A percentile compares a stretch with the other conserved stretches of the same genome.
These are phyloP conservation scores for Tylopilus intermedius DNA, from an alignment of 768 basidiomycete species.

Conservation along the genomic window DNA sequence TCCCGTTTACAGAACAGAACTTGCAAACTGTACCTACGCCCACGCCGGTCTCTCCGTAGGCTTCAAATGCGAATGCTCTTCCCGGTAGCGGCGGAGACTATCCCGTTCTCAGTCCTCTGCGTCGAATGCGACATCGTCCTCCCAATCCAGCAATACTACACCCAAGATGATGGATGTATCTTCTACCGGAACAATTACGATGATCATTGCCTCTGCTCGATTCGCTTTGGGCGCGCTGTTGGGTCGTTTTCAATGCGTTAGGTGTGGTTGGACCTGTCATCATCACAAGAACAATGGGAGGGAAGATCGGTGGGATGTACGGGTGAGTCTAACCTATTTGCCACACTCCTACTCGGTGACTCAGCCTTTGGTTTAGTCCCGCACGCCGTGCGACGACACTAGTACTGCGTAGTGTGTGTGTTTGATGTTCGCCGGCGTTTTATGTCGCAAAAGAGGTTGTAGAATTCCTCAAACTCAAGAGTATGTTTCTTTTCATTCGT, in stretches of 20 bases:
- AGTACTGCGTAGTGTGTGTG: conserved; percentile 85
- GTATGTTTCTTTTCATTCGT: background rate
- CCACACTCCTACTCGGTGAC: background rate
- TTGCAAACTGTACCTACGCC: conserved; percentile 57
- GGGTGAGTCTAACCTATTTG: conserved; percentile 50
- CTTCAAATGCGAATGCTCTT: conserved; percentile 40
- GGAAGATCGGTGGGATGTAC: conserved; percentile 37
- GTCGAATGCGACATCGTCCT: conserved; percentile 9
- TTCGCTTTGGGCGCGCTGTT: conserved; percentile 64
- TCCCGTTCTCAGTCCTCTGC: conserved; percentile 20
- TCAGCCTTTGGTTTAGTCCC: conserved; percentile 37
- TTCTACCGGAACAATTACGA: conserved; percentile 21
- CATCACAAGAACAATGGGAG: conserved; percentile 35
- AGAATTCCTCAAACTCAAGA: conserved; percentile 41
- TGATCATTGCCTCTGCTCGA: conserved; percentile 34
- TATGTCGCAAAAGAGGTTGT: conserved; percentile 97
- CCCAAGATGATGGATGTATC: conserved; percentile 11
- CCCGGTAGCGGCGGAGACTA: conserved; percentile 4
- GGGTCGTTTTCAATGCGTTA: conserved; percentile 92
- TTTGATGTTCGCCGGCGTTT: conserved; percentile 84
- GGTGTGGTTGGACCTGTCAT: conserved; percentile 53
- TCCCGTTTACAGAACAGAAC: conserved; percentile 25
- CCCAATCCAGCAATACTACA: background rate
- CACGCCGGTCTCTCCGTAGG: conserved; percentile 63
- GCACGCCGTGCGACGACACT: conserved; percentile 64